A percentile compares a stretch with the other conserved stretches of the same genome.
Conservation (phyloP, 768 basidiomycete genomes). For the Hypholoma sublateritium region DNA sequence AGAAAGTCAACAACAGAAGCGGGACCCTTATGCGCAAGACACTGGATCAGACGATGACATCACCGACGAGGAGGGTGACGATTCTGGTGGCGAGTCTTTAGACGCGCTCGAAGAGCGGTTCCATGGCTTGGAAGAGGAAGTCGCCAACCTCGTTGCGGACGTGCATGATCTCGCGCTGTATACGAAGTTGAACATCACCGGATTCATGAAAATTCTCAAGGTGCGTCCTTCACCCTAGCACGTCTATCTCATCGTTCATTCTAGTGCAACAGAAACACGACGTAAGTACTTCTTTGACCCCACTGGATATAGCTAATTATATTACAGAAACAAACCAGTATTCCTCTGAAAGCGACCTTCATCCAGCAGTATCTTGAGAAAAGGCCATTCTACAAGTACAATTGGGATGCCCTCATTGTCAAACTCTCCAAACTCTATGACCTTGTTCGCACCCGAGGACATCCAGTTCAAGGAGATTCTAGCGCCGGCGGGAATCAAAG, state of each 20-base stretch:
- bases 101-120: slow-evolving; percentile 87
- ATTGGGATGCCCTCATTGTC: slow-evolving; percentile 94
- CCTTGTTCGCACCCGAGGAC: slow-evolving; percentile 91
- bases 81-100: slow-evolving; percentile 48
- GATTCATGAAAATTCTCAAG: slow-evolving; percentile 98
- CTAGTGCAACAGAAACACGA: slow-evolving; percentile 78
- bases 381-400: slow-evolving; percentile 95
- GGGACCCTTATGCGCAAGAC: slow-evolving; percentile 50
- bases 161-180: slow-evolving; percentile 89
- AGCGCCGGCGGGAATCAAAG: slow-evolving; percentile 94
- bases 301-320: background rate
- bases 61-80: slow-evolving; percentile 36
- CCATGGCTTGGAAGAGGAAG: slow-evolving; percentile 86
- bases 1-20: slow-evolving; percentile 52
- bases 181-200: slow-evolving; percentile 97
- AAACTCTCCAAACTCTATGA: slow-evolving; percentile 95
- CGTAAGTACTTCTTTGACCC: slow-evolving; percentile 39
- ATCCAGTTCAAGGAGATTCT: slow-evolving; percentile 91
- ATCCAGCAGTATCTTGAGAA: slow-evolving; percentile 90
- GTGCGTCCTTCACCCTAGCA: slow-evolving; percentile 32
- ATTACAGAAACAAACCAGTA: slow-evolving; percentile 86
- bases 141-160: slow-evolving; percentile 91
- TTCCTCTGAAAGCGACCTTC: slow-evolving; percentile 82
- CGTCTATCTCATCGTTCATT: background rate
- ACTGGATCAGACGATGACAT: slow-evolving; percentile 74